phyloP scores from a whole-genome alignment of 1,139 yeast genomes.

The Taphrina flavorubra region DNA sequence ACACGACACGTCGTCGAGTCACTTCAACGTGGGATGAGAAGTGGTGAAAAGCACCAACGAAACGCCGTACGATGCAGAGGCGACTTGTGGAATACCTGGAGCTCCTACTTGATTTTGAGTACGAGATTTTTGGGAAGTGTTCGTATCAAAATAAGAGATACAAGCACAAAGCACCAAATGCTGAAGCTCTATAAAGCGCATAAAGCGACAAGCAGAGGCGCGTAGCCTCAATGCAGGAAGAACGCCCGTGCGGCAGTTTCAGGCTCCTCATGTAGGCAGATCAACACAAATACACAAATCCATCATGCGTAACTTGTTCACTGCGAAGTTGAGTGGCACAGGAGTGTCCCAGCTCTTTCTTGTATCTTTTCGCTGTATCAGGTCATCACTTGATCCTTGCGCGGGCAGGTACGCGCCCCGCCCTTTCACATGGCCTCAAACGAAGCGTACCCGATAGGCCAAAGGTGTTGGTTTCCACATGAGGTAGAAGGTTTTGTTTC shows the following conservation, averaged over 20 bases:
- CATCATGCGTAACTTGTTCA: not conserved
- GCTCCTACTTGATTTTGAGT: not conserved
- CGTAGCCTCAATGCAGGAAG: conserved; percentile 8
- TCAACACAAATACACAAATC: not conserved
- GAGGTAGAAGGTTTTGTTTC: conserved; percentile 90
- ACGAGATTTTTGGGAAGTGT: not conserved
- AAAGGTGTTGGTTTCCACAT: conserved; percentile 94
- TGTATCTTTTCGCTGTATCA: not conserved
- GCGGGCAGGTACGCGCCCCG: not conserved
- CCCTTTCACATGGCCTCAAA: not conserved
- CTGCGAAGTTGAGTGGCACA: not conserved
- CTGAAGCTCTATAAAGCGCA: no score
- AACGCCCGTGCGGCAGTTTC: conserved; percentile 8
- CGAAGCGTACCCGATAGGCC: conserved; percentile 33
- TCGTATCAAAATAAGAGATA: conserved; percentile 4
- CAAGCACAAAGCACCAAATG: not conserved
- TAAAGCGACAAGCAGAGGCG: no score
- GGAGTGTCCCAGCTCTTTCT: not conserved
- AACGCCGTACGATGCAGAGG: conserved; percentile 1
- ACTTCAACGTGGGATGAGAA: not conserved
- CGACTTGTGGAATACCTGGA: conserved; percentile 1
- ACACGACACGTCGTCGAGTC: not conserved
- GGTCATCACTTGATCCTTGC: not conserved
- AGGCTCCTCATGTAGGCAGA: not conserved
- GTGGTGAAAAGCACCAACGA: conserved; percentile 15